Base-by-base conservation (phyloP, 2,329 filamentous ascomycete genomes). In the Phyllosticta citrichinensis region DNA sequence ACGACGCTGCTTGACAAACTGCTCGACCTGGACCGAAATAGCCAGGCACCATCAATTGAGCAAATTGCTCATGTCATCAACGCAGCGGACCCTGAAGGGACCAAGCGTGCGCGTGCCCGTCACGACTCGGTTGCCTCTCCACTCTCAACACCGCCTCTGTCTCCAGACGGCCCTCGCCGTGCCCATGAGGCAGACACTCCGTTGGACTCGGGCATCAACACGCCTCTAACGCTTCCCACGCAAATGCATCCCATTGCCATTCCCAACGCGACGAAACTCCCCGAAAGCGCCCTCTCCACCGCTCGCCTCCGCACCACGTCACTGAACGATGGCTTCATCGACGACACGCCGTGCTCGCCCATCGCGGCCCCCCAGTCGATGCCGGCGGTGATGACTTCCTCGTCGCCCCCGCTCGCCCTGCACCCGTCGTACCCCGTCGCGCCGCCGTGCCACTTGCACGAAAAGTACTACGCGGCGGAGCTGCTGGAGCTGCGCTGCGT, bases 401-500 rank as follows among this genome's bases (percentile, higher is more conserved):
- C 22, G 25, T 27, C 27, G 50, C 25, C 30, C 24, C 22, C 54
- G 24, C 54, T 27, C 10, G 54, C 14, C 40, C 4, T 47, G 40
- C 40, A 47, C 40, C 40, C 40, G 14, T 47, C 40, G 40, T 47
- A 47, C 4, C 40, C 40, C 56, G 71, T 70, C 66, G 69, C 69
- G 12, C 69, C 66, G 11, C 72, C 72, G 8, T 67, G 70, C 19
- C 68, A 74, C 60, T 69, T 70, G n/a, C 67, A 69, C 60, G 66
- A 69, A 50, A 66, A 68, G 52, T 71, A 72, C 62, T 72, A 70
- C 54, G 65, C 65, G n/a, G 67, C 67, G 3, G 71, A 74, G 66
- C 66, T 75, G 40, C 71, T 71, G 19, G 71, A 76, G 55, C 64
- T 78, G 50, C 73, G 73, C 62, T 69, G 70, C 35, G 70, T 73